phyloP scores from a whole-genome alignment of 2,329 filamentous ascomycete genomes.

The Claviceps sp. region DNA sequence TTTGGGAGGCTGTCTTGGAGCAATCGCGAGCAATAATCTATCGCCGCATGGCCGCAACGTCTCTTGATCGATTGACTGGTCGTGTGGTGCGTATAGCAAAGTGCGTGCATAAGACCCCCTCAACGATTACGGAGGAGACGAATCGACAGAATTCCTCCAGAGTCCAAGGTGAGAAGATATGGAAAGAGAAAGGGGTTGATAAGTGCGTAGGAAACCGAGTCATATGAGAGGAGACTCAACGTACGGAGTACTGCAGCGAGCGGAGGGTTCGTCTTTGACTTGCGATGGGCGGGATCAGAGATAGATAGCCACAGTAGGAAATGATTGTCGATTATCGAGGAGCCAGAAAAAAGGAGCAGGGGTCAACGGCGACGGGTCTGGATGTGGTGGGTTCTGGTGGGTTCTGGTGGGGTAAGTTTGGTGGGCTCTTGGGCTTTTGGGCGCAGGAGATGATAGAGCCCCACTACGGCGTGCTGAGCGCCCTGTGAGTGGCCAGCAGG shows the following conservation, averaged over 20 bases:
- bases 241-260: neutral
- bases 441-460: neutral
- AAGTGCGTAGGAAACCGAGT: neutral
- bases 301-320: constrained; percentile 1
- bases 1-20: constrained; percentile 3
- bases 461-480: neutral
- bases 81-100: neutral
- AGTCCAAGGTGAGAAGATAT: neutral
- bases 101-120: neutral
- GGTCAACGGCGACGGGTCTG: neutral
- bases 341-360: neutral
- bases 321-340: constrained; percentile 1
- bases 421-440: neutral
- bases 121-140: neutral
- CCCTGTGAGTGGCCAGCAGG: neutral
- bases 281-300: neutral
- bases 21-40: constrained; percentile 7
- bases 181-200: neutral
- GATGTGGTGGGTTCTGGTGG: neutral
- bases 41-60: constrained; percentile 6
- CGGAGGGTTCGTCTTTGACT: constrained; percentile 2
- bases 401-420: neutral
- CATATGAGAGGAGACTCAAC: neutral
- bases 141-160: neutral
- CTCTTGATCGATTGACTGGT: neutral